A percentile compares a stretch with the other conserved stretches of the same genome.
phyloP scores from a whole-genome alignment of 225 moss, liverwort and hornwort genomes.

The Marchantia paleacea region DNA sequence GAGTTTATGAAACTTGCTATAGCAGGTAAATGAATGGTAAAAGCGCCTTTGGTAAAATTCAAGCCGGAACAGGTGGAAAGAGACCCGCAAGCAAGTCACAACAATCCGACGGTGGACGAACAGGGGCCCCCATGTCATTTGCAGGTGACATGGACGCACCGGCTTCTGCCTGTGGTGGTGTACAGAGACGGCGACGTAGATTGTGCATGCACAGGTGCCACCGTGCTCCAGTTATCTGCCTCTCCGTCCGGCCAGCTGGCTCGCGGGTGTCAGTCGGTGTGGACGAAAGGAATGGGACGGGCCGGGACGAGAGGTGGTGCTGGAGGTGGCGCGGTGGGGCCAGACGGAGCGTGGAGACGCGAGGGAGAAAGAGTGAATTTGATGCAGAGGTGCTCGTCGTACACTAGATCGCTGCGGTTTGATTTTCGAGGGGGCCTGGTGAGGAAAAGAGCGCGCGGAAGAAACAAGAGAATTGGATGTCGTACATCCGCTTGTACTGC shows the following conservation, averaged over 20 bases:
- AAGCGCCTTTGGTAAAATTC: no score
- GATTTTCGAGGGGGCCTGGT: neutral
- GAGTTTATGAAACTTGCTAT: no score
- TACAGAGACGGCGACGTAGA: no score
- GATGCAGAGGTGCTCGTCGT: neutral
- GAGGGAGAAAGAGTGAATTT: neutral
- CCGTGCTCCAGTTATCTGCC: neutral
- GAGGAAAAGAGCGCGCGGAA: neutral
- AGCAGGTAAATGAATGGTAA: no score
- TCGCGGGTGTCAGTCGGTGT: neutral
- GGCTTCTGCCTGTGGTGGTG: no score
- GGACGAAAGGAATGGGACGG: no score
- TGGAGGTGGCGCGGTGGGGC: neutral
- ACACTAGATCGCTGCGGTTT: neutral
- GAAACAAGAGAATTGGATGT: constrained; percentile 4
- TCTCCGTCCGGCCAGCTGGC: neutral
- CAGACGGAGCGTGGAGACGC: neutral
- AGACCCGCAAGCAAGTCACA: no score
- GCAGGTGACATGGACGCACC: no score
- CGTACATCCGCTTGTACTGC: neutral
- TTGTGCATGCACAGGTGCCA: neutral
- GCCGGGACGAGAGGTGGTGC: neutral
- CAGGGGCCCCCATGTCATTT: no score
- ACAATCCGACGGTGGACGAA: no score
- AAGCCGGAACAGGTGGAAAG: no score